phyloP scores from a whole-genome alignment of 352 stramenopile species.

The Pythium phragmiticola region DNA sequence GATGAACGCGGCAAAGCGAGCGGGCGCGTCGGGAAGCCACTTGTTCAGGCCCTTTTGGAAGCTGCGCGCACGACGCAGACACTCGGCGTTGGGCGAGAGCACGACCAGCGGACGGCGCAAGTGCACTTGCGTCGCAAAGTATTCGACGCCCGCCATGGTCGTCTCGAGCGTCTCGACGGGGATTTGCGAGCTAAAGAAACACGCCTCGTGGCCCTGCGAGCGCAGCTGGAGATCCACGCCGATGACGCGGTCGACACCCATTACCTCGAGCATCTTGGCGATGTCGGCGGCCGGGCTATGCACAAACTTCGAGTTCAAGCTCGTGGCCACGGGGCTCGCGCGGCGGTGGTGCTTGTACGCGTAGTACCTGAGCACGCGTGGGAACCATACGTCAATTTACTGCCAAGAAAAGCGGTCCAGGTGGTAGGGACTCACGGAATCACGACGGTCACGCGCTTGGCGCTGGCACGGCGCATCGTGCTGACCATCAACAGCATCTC shows the following conservation, averaged over 20 bases:
- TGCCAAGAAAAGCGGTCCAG: not conserved
- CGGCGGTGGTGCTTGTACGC: slow-evolving; percentile 93
- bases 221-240: slow-evolving; percentile 92
- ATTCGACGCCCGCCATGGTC: slow-evolving; percentile 89
- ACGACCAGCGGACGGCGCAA: slow-evolving; percentile 80
- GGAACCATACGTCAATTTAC: not conserved
- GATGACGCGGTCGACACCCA: slow-evolving; percentile 94
- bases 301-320: slow-evolving; percentile 92
- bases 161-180: slow-evolving; percentile 93
- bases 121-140: slow-evolving; percentile 88
- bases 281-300: slow-evolving; percentile 86
- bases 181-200: slow-evolving; percentile 90
- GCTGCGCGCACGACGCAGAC: slow-evolving; percentile 73
- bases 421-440: slow-evolving; percentile 68
- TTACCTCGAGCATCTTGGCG: slow-evolving; percentile 93
- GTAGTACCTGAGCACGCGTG: slow-evolving; percentile 62
- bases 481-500: slow-evolving; percentile 95
- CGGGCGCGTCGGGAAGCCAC: slow-evolving; percentile 79
- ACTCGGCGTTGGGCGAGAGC: slow-evolving; percentile 88
- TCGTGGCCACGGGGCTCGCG: slow-evolving; percentile 80
- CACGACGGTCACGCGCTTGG: slow-evolving; percentile 93
- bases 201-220: slow-evolving; percentile 85
- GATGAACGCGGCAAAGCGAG: slow-evolving; percentile 83
- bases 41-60: slow-evolving; percentile 89
- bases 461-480: slow-evolving; percentile 90